Conservation (phyloP, 1,284 basidiomycete genomes). For the Cutaneotrichosporon sp. region DNA sequence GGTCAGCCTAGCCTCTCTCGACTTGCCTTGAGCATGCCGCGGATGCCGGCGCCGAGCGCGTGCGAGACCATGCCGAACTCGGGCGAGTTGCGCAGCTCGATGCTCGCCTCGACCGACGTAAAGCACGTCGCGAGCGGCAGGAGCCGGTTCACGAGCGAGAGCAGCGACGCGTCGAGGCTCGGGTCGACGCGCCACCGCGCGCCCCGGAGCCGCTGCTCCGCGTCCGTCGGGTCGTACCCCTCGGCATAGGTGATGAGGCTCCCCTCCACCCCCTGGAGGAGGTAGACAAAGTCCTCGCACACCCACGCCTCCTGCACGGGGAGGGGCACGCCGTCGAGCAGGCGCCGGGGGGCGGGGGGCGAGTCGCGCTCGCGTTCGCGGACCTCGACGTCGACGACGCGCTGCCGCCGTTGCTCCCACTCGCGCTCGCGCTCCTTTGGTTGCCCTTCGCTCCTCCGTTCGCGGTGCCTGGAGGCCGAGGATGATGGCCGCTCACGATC, state of each 20-base stretch:
- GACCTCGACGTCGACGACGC: constrained; percentile 12
- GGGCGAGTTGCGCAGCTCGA: constrained; percentile 78
- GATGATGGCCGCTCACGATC: constrained; percentile 7
- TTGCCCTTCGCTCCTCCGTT: constrained; percentile 6
- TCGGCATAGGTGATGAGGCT: constrained; percentile 78
- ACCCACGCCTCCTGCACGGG: constrained; percentile 91
- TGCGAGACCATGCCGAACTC: constrained; percentile 95
- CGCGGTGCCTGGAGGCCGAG: background rate
- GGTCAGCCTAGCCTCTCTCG: constrained; percentile 12
- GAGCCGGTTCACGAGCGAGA: constrained; percentile 82
- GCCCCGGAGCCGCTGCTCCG: constrained; percentile 68
- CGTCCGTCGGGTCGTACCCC: constrained; percentile 77
- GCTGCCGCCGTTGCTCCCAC: constrained; percentile 8
- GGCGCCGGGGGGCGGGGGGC: constrained; percentile 55
- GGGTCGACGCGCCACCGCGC: constrained; percentile 74
- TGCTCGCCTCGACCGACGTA: constrained; percentile 85
- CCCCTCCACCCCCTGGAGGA: constrained; percentile 93
- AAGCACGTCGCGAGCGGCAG: constrained; percentile 91
- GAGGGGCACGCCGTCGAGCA: constrained; percentile 68
- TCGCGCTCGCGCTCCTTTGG: no score
- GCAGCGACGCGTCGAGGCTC: constrained; percentile 79
- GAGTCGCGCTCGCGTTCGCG: no score
- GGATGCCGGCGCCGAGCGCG: constrained; percentile 87
- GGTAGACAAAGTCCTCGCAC: constrained; percentile 86
- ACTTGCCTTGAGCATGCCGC: constrained; percentile 82